Conservation (phyloP, 805 yeast genomes). For the Scheffersomyces amazonensis region DNA sequence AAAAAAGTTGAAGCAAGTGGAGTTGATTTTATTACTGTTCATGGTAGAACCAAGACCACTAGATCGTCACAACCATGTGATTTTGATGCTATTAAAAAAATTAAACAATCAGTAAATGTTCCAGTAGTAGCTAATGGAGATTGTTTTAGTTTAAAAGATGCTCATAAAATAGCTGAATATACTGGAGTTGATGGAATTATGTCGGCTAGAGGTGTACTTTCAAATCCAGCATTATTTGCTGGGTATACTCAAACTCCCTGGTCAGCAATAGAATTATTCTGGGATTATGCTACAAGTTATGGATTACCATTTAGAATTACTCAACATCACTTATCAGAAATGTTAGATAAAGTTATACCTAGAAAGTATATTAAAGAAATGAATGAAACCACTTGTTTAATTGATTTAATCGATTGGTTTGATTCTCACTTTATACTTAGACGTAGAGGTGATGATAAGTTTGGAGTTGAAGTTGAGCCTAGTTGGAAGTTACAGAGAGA, state of each 20-base stretch:
- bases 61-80: conserved; percentile 83
- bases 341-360: conserved; percentile 59
- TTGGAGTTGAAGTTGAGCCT: conserved; percentile 48
- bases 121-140: conserved; percentile 99
- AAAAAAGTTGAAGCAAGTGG: conserved; percentile 78
- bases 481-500: conserved; percentile 8
- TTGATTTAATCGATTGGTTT: conserved; percentile 79
- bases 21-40: conserved; percentile 91
- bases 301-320: conserved; percentile 82
- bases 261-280: conserved; percentile 82
- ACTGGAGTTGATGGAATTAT: conserved; percentile 91
- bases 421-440: conserved; percentile 66
- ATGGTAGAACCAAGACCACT: conserved; percentile 85
- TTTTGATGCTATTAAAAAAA: conserved; percentile 70
- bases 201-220: conserved; percentile 88
- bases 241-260: conserved; percentile 79
- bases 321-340: conserved; percentile 86
- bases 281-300: conserved; percentile 73
- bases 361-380: conserved; percentile 43
- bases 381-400: conserved; percentile 56
- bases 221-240: conserved; percentile 85
- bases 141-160: conserved; percentile 68
- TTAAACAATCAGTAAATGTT: conserved; percentile 53
- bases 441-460: conserved; percentile 67
- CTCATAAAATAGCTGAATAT: conserved; percentile 52